Conservation (phyloP, 495 filamentous ascomycete species). For the Podospora anserina region DNA sequence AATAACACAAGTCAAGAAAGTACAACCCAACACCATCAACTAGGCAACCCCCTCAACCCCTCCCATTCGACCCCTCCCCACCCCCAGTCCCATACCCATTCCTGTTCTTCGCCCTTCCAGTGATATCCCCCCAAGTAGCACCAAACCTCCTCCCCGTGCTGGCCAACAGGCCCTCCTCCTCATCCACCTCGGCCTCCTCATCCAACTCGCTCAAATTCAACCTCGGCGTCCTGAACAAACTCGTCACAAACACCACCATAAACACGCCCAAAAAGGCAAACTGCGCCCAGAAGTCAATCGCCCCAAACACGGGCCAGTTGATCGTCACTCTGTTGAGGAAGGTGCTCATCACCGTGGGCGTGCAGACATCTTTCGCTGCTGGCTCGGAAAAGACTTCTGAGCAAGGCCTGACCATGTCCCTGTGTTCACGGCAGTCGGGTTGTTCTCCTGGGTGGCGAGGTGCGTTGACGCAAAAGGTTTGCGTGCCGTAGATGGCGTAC, state of each 20-base stretch:
- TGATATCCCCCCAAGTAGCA: constrained; percentile 87
- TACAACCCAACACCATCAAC: background rate
- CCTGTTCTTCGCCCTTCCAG: constrained; percentile 39
- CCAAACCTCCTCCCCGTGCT: constrained; percentile 74
- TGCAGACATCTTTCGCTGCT: constrained; percentile 74
- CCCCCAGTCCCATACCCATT: constrained; percentile 19
- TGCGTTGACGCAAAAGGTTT: constrained; percentile 80
- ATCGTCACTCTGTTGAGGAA: constrained; percentile 93
- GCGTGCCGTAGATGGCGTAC: constrained; percentile 90
- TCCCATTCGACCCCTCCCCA: constrained; percentile 13
- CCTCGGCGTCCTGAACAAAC: constrained; percentile 74
- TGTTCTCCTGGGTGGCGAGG: constrained; percentile 54
- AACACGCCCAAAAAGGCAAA: constrained; percentile 86
- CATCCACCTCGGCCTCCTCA: constrained; percentile 87
- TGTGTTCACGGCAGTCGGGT: constrained; percentile 76
- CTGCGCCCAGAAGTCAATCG: constrained; percentile 89
- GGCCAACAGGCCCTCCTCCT: constrained; percentile 87
- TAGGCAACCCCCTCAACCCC: background rate
- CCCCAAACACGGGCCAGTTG: constrained; percentile 95
- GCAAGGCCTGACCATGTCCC: constrained; percentile 71
- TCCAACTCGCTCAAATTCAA: constrained; percentile 71
- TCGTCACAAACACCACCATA: constrained; percentile 68
- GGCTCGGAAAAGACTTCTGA: constrained; percentile 64
- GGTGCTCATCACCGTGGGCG: constrained; percentile 81
- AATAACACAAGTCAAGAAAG: constrained; percentile 2